Evolutionary conservation across 345 rosid species (phyloP), one percentile per base, ranked within the genome.

Genomic region (Salix dunnii): DNA sequence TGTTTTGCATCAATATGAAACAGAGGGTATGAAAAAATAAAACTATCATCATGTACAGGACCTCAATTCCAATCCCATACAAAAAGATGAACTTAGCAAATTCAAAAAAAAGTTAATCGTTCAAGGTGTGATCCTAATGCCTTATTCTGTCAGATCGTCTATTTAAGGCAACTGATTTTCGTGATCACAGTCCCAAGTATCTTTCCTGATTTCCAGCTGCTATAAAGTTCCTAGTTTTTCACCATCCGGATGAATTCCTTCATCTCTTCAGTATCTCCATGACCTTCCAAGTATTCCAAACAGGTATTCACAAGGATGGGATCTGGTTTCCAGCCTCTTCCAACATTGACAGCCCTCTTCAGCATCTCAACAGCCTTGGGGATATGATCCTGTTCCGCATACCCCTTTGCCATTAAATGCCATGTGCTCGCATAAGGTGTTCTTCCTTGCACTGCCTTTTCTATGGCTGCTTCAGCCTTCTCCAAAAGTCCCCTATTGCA

Each of bases 281-380:
- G 74, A 5, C 30, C 64, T 75, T 74, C 79, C 77, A 84, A 67
- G 68, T 74, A 84, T 36, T 75, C 77, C 48, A 84, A 76, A 74
- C 84, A 84, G 25, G 79, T 65, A 67, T 42, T 23, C 65, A 84
- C 69, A 7, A 23, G 20, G 7, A 2, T 2, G 5, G 74, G 28
- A n/a, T 7, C 16, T 14, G 86, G 82, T 42, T 7, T 68, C 84
- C 84, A 84, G 11, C 60, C 70, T 30, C 17, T 30, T 53, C 70
- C 3, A 40, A 40, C 43, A 40, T 62, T 20, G 64, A 69, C 2
- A 16, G 82, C 79, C 38, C 48, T 81, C 60, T 78, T 84, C 74
- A 84, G 61, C 80, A 76, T 78, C 70, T 81, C 84, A 14, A 78
- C 77, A 21, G 82, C 78, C 80, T 80, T 76, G 38, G 75, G 23